These are phyloP conservation scores for Acanthamoeba sp. DNA, from an alignment of 208 protist species.

Conservation along the genomic window DNA sequence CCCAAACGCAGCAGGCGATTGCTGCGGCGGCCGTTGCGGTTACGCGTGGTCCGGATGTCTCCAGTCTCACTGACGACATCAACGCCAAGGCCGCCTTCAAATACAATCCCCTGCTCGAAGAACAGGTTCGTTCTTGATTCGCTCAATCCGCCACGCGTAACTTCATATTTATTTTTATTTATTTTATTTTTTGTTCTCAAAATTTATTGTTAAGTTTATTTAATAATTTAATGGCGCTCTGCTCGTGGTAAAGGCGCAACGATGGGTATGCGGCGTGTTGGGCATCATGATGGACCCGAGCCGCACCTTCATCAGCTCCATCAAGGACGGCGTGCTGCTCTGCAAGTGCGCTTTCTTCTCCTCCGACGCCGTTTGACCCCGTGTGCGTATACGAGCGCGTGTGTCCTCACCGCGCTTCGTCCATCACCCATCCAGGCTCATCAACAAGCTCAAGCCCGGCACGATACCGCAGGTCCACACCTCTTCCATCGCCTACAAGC, in stretches of 20 bases:
- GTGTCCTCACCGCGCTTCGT: not conserved
- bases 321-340: constrained; percentile 81
- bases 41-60: constrained; percentile 56
- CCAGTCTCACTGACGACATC: constrained; percentile 76
- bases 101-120: constrained; percentile 82
- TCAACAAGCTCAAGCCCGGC: constrained; percentile 13
- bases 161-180: too few species aligned
- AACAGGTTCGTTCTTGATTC: not conserved
- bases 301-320: constrained; percentile 26
- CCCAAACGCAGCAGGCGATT: not conserved
- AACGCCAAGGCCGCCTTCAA: constrained; percentile 82
- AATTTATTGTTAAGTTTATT: too few species aligned
- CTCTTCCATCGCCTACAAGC: constrained; percentile 77
- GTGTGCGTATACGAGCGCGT: too few species aligned
- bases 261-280: constrained; percentile 74
- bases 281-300: constrained; percentile 56
- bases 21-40: not conserved
- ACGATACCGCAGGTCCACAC: constrained; percentile 69
- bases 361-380: too few species aligned
- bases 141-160: not conserved
- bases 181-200: too few species aligned
- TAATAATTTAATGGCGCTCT: too few species aligned
- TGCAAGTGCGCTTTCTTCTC: constrained; percentile 67
- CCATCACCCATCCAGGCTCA: not conserved
- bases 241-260: constrained; percentile 4